Base-by-base conservation (phyloP, 192 early-diverging fungal genomes). In the Coemansia guatemalensis region DNA sequence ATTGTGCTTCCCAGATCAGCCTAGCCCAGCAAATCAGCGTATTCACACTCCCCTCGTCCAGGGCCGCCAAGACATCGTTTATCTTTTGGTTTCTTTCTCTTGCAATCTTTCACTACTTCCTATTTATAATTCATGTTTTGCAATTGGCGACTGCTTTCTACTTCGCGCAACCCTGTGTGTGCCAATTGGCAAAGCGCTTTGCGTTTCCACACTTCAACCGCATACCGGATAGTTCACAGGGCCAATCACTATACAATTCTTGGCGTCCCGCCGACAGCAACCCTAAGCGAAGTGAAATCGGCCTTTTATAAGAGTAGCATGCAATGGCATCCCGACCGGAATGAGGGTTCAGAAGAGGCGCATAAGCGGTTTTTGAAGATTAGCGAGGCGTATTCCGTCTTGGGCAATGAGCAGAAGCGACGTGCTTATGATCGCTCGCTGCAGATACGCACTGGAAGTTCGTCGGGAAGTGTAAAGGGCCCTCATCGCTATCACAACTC, bases 341-440 rank as follows among this genome's bases (percentile, higher is more conserved):
- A 93, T 69, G 83, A 83, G 11, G 83, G 72, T 2, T 82, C 89
- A 32, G 79, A 89, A 52, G 83, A 78, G 24, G 92, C 93, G 1
- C 86, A 89, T 44, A 35, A 71, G 8, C 69, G 81, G 56, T 97
- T 97, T 64, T 64, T 95, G 17, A 73, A 86, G 60, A 89, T 97
- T 48, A 93, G 85, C 73, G 92, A 95, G 61, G 93, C 95, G 0
- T 95, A 97, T 78, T 88, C 90, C 2, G 67, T 90, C 2, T 71
- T 97, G 29, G 78, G 85, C 11, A 84, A 91, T 74, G 91, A 89
- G 5, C 64, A 73, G 2, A 92, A 84, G 49, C 77, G 93, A 50
- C 77, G 76, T n/a, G 85, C 89, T 26, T 95, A 95, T 70, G 95
- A 97, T 71, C 77, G 85, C 41, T 69, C 85, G 5, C 58, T 85